Evolutionary conservation across 2,329 filamentous ascomycete species (phyloP), one percentile per base, ranked within the genome.

Genomic region (Aspergillus brunneoviolaceus): DNA sequence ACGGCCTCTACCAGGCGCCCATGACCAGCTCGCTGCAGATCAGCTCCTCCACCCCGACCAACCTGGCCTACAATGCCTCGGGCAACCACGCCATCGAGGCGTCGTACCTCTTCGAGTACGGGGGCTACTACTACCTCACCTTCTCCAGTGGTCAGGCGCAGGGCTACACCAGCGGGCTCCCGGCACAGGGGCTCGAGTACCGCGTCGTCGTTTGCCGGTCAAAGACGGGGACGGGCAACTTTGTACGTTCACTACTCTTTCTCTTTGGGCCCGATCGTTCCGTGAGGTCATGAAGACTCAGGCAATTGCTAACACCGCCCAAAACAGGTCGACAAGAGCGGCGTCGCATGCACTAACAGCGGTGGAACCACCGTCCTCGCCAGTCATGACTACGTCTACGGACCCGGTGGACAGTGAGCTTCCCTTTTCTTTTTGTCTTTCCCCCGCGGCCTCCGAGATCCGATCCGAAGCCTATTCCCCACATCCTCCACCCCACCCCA

Each of bases 391-490:
- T 82, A 76, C 49, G 80, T 89, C 0, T 90, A 89, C 65, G 87
- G 82, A 19, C 87, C 88, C 5, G 88, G 88, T 59, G 87, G 87
- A 33, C 86, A 89, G 72, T 85, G 83, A 54, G 81, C 87, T 7
- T 42, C 23, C 27, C 42, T 23, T 14, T 23, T 7, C 16, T 35
- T 42, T 29, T 11, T n/a, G 27, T 29, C 27, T 29, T 29, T 29
- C 27, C 27, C 27, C 27, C 27, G 27, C 19, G 23, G 25, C 53
- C 57, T 39, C 21, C 12, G 19, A 25, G 16, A 10, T 31, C 21
- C 35, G 33, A 25, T 23, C 42, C 10, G 10, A 21, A 19, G 29
- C 27, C 53, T 45, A 16, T 45, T 45, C 39, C 39, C 39, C 39
- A 45, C 39, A 19, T n/a, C 23, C 39, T n/a, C 39, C 39, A 45